phyloP scores from a whole-genome alignment of 768 basidiomycete genomes.

The Boletus rubroflammeus region DNA sequence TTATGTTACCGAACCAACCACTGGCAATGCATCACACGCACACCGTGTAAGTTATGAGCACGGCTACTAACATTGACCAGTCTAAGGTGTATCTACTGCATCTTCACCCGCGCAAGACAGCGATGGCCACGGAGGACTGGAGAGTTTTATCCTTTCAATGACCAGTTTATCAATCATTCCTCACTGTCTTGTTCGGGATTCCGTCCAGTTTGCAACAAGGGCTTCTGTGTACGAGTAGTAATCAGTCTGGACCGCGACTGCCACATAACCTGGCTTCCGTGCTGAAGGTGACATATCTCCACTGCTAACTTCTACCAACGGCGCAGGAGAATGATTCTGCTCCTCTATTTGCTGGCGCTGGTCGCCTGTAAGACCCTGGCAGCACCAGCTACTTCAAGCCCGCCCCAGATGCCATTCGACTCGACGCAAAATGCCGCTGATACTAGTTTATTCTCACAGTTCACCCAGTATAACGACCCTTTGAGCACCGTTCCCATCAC shows the following conservation, averaged over 20 bases:
- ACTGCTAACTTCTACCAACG: not conserved
- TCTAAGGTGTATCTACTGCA: no score
- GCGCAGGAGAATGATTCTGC: conserved; percentile 4
- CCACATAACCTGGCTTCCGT: not conserved
- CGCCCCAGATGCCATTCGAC: not conserved
- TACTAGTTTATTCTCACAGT: not conserved
- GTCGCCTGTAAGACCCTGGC: conserved; percentile 6
- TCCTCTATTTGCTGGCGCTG: conserved; percentile 16
- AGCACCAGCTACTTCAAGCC: conserved; percentile 12
- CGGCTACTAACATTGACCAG: not conserved
- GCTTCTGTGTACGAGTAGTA: not conserved
- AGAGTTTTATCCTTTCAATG: not conserved
- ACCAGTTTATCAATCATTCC: not conserved
- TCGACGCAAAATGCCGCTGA: not conserved
- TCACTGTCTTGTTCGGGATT: not conserved
- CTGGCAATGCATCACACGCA: not conserved
- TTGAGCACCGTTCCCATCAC: not conserved
- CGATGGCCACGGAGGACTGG: not conserved
- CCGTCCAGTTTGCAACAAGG: conserved; percentile 7
- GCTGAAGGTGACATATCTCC: not conserved
- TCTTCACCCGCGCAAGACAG: not conserved
- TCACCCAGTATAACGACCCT: not conserved
- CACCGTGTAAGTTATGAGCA: not conserved
- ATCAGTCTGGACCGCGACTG: conserved; percentile 7
- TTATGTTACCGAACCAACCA: not conserved